phyloP scores from a whole-genome alignment of 345 rosid species.

The Carallia brachiata region DNA sequence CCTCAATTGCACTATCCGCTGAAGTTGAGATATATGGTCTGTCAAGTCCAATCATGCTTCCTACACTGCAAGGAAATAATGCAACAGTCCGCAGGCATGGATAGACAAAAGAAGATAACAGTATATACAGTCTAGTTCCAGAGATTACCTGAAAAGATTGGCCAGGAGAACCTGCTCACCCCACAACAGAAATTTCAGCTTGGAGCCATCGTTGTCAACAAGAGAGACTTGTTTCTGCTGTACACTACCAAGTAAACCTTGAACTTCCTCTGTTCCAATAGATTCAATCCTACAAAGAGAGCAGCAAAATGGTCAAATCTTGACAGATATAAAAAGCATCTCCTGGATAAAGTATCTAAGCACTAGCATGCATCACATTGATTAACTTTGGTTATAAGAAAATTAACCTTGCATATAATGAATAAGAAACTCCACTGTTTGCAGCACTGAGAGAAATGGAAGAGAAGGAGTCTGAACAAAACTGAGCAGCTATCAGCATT shows the following conservation, averaged over 20 bases:
- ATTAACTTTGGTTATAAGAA: too few relatives aligned
- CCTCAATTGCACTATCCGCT: conserved; percentile 49
- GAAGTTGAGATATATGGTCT: conserved; percentile 74
- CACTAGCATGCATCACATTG: not conserved
- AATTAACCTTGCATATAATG: conserved; percentile 72
- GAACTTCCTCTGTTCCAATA: conserved; percentile 66
- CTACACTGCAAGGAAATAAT: conserved; percentile 50
- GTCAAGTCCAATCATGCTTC: conserved; percentile 88
- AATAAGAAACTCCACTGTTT: conserved; percentile 61
- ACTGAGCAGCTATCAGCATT: conserved; percentile 71
- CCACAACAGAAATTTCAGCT: conserved; percentile 75
- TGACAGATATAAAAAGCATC: not conserved
- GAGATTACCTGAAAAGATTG: conserved; percentile 78
- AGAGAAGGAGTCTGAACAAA: conserved; percentile 83
- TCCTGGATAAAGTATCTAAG: not conserved
- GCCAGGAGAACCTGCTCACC: conserved; percentile 81
- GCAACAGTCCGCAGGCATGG: conserved; percentile 13
- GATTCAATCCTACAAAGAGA: conserved; percentile 71
- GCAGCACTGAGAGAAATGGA: conserved; percentile 63
- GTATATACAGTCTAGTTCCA: conserved; percentile 15
- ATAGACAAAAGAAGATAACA: conserved; percentile 8
- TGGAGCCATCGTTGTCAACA: conserved; percentile 65
- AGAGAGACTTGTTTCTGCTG: conserved; percentile 66
- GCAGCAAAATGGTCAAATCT: not conserved
- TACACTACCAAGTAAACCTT: conserved; percentile 44